phyloP scores from a whole-genome alignment of 2,329 filamentous ascomycete species.

The Westerdykella sp. region DNA sequence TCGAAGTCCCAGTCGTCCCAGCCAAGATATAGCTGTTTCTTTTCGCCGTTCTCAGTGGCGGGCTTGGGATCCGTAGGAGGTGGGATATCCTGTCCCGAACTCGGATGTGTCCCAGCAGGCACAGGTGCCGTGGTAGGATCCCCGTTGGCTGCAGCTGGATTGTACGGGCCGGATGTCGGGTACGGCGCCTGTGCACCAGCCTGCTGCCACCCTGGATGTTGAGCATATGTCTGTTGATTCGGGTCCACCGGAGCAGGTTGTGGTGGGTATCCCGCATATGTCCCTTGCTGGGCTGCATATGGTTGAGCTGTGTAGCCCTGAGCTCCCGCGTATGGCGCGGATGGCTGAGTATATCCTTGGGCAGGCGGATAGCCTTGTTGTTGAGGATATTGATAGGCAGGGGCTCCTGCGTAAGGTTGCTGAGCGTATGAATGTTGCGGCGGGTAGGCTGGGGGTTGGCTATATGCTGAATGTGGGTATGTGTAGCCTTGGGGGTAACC shows the following conservation, averaged over 20 bases:
- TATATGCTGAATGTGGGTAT: not conserved
- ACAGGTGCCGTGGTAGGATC: conserved; percentile 28
- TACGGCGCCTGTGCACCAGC: conserved; percentile 13
- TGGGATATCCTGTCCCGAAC: not conserved
- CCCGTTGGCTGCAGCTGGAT: conserved; percentile 5
- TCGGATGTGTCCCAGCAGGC: conserved; percentile 18
- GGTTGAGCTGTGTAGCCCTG: conserved; percentile 18
- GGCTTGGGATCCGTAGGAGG: no score
- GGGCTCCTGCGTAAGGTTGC: conserved; percentile 2
- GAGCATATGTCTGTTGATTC: conserved; percentile 20
- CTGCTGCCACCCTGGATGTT: conserved; percentile 18
- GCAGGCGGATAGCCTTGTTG: conserved; percentile 11
- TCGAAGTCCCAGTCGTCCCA: conserved; percentile 40
- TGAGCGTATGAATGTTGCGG: conserved; percentile 16
- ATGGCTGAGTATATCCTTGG: conserved; percentile 18
- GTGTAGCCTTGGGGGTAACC: conserved; percentile 19
- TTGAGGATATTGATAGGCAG: conserved; percentile 12
- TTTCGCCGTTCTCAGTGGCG: not conserved
- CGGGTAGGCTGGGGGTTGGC: conserved; percentile 8
- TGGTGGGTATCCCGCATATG: conserved; percentile 12
- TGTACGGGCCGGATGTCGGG: conserved; percentile 13
- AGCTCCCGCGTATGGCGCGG: conserved; percentile 10
- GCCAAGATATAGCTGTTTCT: conserved; percentile 28
- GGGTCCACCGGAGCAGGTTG: conserved; percentile 14
- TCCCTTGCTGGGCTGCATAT: conserved; percentile 13